phyloP scores from a whole-genome alignment of 108 stramenopile genomes.

The Bacterosira constricta region DNA sequence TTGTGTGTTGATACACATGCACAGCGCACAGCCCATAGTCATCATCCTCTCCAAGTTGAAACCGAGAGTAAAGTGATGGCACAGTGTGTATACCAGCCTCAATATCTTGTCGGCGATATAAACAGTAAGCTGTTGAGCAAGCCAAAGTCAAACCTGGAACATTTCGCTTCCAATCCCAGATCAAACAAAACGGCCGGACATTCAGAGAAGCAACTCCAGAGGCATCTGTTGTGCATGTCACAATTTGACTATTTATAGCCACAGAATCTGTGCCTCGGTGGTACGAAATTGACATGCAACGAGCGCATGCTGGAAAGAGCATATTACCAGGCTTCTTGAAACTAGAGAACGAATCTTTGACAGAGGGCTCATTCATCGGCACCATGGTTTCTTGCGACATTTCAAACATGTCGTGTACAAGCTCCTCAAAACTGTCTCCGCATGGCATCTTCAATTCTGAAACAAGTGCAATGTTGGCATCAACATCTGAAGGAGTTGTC shows the following conservation, averaged over 20 bases:
- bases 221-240: conserved; percentile 1
- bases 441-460: conserved; percentile 41
- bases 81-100: neutral
- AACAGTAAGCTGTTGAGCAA: neutral
- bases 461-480: conserved; percentile 14
- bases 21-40: conserved; percentile 21
- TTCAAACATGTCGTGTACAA: conserved; percentile 21
- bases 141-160: conserved; percentile 23
- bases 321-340: neutral
- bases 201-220: neutral
- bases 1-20: conserved; percentile 27
- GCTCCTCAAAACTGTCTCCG: conserved; percentile 23
- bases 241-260: conserved; percentile 22
- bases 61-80: conserved; percentile 30
- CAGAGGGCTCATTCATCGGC: neutral
- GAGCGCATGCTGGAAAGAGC: conserved; percentile 18
- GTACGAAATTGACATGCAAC: conserved; percentile 28
- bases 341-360: neutral
- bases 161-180: conserved; percentile 52
- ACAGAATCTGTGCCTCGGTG: conserved; percentile 33
- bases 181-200: conserved; percentile 24
- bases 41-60: conserved; percentile 30
- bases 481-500: neutral
- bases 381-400: conserved; percentile 3
- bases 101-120: neutral